Conservation (phyloP, 2,329 filamentous ascomycete genomes). For the Parastagonospora nodorum region DNA sequence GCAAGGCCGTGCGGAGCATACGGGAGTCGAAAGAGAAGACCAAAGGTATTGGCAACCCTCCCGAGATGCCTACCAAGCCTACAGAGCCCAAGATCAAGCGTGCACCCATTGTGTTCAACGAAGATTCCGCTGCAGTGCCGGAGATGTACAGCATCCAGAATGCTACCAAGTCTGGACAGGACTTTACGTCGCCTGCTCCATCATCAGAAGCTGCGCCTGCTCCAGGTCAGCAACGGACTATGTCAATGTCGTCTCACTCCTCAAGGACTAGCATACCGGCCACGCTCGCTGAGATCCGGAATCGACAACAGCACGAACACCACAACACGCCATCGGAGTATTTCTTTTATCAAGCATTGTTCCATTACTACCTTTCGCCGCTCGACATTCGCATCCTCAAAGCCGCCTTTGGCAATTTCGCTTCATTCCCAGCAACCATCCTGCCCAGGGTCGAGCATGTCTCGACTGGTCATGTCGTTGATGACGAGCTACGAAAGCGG, state of each 20-base stretch:
- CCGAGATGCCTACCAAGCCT: constrained; percentile 57
- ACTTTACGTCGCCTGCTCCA: constrained; percentile 30
- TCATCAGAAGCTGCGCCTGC: constrained; percentile 7
- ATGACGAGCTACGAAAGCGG: constrained; percentile 80
- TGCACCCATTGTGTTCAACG: constrained; percentile 57
- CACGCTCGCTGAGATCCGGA: constrained; percentile 53
- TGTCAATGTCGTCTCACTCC: constrained; percentile 39
- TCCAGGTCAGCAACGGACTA: constrained; percentile 23
- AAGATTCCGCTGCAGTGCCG: constrained; percentile 52
- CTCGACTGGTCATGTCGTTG: constrained; percentile 83
- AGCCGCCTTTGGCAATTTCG: constrained; percentile 82
- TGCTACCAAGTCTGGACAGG: constrained; percentile 52
- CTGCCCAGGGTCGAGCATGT: constrained; percentile 87
- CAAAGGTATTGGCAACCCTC: constrained; percentile 69
- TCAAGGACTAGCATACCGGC: constrained; percentile 44
- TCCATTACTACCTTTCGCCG: constrained; percentile 87
- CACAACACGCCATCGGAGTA: constrained; percentile 62
- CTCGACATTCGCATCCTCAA: constrained; percentile 92
- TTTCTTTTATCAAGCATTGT: constrained; percentile 85
- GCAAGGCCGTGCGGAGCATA: constrained; percentile 78
- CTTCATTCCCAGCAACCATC: constrained; percentile 81
- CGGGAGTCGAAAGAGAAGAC: constrained; percentile 76
- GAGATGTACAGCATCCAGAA: constrained; percentile 59
- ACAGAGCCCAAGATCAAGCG: constrained; percentile 54
- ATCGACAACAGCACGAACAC: constrained; percentile 52